phyloP scores from a whole-genome alignment of 768 basidiomycete species.

The Pleurotus eryngii region DNA sequence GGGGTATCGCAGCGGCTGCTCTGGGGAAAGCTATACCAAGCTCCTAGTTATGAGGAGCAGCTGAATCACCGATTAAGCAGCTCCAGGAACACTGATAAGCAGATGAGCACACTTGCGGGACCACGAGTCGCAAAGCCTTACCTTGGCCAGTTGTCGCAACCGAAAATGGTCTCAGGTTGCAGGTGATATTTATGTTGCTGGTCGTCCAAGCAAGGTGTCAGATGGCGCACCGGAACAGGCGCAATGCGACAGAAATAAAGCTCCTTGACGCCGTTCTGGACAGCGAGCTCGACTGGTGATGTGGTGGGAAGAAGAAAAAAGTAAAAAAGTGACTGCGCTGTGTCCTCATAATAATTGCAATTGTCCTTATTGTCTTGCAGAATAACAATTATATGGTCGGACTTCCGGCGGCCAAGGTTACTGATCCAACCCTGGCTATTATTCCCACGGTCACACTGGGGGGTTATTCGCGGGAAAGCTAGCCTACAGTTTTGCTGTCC shows the following conservation, averaged over 20 bases:
- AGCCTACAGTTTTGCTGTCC: background rate
- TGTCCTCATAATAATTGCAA: conserved; percentile 5
- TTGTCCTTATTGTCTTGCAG: conserved; percentile 7
- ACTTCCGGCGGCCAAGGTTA: background rate
- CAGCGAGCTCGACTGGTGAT: conserved; percentile 7
- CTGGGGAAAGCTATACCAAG: background rate
- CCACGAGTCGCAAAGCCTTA: conserved; percentile 1
- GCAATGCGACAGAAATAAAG: background rate
- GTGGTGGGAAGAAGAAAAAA: conserved; percentile 5
- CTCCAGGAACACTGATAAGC: conserved; percentile 8
- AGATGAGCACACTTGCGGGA: background rate
- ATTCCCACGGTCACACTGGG: background rate
- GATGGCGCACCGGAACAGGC: conserved; percentile 9
- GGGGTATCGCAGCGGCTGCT: background rate
- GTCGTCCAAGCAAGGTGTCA: conserved; percentile 6
- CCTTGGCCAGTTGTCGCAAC: conserved; percentile 2
- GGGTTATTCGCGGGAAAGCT: background rate
- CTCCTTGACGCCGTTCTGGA: background rate
- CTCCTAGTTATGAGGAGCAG: background rate
- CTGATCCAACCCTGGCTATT: background rate
- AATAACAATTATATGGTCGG: conserved; percentile 2
- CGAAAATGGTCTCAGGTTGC: conserved; percentile 3
- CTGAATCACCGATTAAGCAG: background rate
- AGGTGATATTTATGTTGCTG: conserved; percentile 8
- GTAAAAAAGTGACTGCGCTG: background rate